Conservation (phyloP, 2,329 filamentous ascomycete species). For the Ophidiomyces ophidiicola region DNA sequence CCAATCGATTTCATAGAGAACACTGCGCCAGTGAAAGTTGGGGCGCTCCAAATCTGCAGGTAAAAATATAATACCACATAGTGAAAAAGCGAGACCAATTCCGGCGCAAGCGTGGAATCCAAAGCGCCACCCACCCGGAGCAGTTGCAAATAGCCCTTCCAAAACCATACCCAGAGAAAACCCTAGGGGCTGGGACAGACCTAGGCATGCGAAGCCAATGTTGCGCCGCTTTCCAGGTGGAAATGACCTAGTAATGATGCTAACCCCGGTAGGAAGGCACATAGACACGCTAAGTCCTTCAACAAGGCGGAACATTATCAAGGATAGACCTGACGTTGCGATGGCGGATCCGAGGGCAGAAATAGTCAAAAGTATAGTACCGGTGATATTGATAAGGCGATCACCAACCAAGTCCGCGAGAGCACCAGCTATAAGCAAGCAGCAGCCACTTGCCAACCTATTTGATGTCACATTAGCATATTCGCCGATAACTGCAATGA, state of each 20-base stretch:
- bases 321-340: slow-evolving; percentile 25
- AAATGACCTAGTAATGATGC: slow-evolving; percentile 37
- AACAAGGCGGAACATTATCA: slow-evolving; percentile 37
- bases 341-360: slow-evolving; percentile 35
- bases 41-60: slow-evolving; percentile 5
- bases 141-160: slow-evolving; percentile 39
- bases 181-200: slow-evolving; percentile 39
- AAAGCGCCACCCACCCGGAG: slow-evolving; percentile 41
- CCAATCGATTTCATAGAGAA: slow-evolving; percentile 41
- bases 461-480: no score
- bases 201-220: slow-evolving; percentile 40
- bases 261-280: slow-evolving; percentile 37
- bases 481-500: no score
- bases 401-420: slow-evolving; percentile 39
- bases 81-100: slow-evolving; percentile 20
- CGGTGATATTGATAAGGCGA: slow-evolving; percentile 35
- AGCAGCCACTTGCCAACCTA: slow-evolving; percentile 31
- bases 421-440: slow-evolving; percentile 38
- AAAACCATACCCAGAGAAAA: slow-evolving; percentile 39
- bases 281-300: slow-evolving; percentile 36
- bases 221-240: slow-evolving; percentile 36
- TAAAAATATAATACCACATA: slow-evolving; percentile 7
- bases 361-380: slow-evolving; percentile 31
- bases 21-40: slow-evolving; percentile 8
- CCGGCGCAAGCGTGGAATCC: slow-evolving; percentile 41